A percentile compares a stretch with the other conserved stretches of the same genome.
phyloP scores from a whole-genome alignment of 2,329 filamentous ascomycete species.

The Diaporthe batatas region DNA sequence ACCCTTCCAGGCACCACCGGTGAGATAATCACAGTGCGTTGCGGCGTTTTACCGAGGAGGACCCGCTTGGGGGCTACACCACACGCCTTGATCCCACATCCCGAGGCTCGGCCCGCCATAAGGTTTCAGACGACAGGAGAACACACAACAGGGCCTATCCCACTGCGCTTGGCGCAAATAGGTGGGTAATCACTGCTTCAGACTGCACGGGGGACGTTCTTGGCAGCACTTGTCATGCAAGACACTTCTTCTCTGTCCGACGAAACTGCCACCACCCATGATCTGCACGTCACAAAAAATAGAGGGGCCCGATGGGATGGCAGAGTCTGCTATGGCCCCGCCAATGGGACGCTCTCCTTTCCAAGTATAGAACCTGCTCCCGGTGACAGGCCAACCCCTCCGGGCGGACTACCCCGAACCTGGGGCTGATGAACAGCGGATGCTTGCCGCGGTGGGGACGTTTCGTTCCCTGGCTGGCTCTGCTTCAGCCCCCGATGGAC shows the following conservation, averaged over 20 bases:
- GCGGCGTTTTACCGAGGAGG: neutral
- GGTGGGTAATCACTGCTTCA: conserved; percentile 15
- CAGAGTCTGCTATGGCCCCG: conserved; percentile 4
- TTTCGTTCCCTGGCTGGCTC: conserved; percentile 24
- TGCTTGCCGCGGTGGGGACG: conserved; percentile 15
- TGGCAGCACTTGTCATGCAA: conserved; percentile 23
- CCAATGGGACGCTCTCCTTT: neutral
- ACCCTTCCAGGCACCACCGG: neutral
- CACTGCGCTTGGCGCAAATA: conserved; percentile 8
- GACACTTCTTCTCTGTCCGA: neutral
- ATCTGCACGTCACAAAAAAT: conserved; percentile 20
- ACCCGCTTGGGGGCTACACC: conserved; percentile 10
- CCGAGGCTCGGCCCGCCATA: conserved; percentile 19
- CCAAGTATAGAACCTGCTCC: conserved; percentile 19
- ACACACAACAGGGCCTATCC: conserved; percentile 10
- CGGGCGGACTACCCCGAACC: neutral
- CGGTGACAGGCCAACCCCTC: neutral
- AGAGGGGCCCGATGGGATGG: conserved; percentile 7
- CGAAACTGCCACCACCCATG: conserved; percentile 22
- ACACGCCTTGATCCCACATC: conserved; percentile 17
- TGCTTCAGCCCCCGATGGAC: conserved; percentile 17
- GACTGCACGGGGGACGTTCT: conserved; percentile 13
- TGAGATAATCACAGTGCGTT: neutral
- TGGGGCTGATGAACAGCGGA: neutral
- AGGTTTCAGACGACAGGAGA: conserved; percentile 23